Evolutionary conservation across 257 asterid genomes (phyloP).

Genomic region (Solanum medicagineum): DNA sequence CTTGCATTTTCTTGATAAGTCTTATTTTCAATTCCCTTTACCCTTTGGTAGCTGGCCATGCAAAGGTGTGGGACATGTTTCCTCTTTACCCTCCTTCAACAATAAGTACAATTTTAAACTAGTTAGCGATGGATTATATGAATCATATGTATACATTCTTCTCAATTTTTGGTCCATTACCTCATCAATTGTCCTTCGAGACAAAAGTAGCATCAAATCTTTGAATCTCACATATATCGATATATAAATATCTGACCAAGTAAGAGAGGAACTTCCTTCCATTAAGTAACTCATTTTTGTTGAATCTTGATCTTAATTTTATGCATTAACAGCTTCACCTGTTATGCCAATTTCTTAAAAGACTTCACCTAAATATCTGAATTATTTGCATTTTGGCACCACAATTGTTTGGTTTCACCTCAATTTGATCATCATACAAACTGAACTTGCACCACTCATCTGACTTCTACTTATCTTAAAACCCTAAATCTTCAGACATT

Average conservation of each 20-base stretch:
- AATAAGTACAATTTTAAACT: background rate
- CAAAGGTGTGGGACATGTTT: background rate
- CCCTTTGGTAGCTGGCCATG: background rate
- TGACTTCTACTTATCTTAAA: background rate
- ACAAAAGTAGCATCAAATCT: background rate
- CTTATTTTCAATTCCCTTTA: background rate
- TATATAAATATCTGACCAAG: background rate
- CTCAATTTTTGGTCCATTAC: background rate
- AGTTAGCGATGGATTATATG: background rate
- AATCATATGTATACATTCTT: background rate
- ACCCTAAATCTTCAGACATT: background rate
- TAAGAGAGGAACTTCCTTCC: background rate
- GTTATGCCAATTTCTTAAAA: background rate
- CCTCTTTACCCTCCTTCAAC: background rate
- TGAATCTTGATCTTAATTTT: background rate
- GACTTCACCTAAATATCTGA: background rate
- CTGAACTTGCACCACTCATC: background rate
- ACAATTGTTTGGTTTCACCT: background rate
- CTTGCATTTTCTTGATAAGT: background rate
- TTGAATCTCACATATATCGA: background rate
- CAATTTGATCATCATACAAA: background rate
- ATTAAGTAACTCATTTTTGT: background rate
- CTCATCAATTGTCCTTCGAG: background rate
- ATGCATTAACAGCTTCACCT: background rate
- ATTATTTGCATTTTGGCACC: background rate